These are phyloP conservation scores for Elsinoe ampelina DNA, from an alignment of 2,329 filamentous ascomycete genomes.

Conservation along the genomic window DNA sequence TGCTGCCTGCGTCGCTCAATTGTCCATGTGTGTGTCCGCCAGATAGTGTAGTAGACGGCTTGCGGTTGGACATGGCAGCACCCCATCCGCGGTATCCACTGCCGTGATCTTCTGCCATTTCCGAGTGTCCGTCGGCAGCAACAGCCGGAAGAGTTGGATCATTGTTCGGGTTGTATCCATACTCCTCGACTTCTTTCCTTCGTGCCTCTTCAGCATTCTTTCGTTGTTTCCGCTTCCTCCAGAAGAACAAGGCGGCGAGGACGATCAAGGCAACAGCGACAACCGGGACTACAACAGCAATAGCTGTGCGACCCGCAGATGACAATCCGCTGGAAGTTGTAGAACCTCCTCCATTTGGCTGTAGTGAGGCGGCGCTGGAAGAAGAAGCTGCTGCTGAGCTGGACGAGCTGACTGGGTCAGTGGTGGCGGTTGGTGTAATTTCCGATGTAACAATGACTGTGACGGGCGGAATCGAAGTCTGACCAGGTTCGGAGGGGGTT, in stretches of 20 bases:
- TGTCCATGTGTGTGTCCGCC: slow-evolving; percentile 47
- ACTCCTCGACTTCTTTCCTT: slow-evolving; percentile 94
- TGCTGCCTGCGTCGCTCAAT: slow-evolving; percentile 60
- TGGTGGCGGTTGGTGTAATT: slow-evolving; percentile 15
- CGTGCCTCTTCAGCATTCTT: slow-evolving; percentile 80
- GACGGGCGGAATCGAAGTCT: slow-evolving; percentile 14
- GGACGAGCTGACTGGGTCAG: slow-evolving; percentile 14
- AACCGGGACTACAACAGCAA: slow-evolving; percentile 90
- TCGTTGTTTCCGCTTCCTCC: slow-evolving; percentile 77
- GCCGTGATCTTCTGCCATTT: slow-evolving; percentile 68
- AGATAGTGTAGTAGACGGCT: slow-evolving; percentile 82
- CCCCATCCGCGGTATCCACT: slow-evolving; percentile 94
- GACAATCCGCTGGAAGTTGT: slow-evolving; percentile 40
- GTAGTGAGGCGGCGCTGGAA: slow-evolving; percentile 17
- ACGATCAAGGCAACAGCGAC: slow-evolving; percentile 76
- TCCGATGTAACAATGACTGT: slow-evolving; percentile 22
- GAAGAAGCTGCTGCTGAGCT: slow-evolving; percentile 17
- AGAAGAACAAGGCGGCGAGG: slow-evolving; percentile 68
- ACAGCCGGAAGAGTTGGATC: slow-evolving; percentile 66
- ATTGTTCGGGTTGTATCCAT: slow-evolving; percentile 94
- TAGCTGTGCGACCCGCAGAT: slow-evolving; percentile 66
- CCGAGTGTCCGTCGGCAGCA: slow-evolving; percentile 47
- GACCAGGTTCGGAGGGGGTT: slow-evolving; percentile 13
- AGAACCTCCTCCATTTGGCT: slow-evolving; percentile 14
- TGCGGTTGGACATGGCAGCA: slow-evolving; percentile 59